Evolutionary conservation across 179 eudicot genomes (phyloP).

Genomic region (Silene vulgaris): DNA sequence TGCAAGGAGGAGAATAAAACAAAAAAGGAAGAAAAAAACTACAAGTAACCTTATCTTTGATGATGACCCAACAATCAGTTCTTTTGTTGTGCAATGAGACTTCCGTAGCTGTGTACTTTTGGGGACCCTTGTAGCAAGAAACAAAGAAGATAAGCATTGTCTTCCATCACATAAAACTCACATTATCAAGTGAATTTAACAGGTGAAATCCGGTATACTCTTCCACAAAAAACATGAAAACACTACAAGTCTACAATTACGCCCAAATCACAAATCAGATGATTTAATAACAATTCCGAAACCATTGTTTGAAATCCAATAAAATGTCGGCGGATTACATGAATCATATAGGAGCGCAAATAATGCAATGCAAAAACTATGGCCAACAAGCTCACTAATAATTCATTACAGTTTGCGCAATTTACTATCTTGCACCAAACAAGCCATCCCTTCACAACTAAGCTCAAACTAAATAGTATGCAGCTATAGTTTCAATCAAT

Average conservation of each 20-base stretch:
- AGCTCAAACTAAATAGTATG: too few species aligned
- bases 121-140: conserved; percentile 35
- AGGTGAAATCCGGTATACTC: neutral
- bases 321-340: too few species aligned
- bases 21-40: too few species aligned
- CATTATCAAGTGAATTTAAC: neutral
- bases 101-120: conserved; percentile 59
- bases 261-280: neutral
- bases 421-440: too few species aligned
- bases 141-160: conserved; percentile 4
- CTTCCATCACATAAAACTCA: neutral
- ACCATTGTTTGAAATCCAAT: neutral
- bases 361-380: too few species aligned
- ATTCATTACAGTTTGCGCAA: too few species aligned
- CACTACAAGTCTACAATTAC: neutral
- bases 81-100: conserved; percentile 72
- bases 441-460: too few species aligned
- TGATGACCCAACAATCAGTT: conserved; percentile 95
- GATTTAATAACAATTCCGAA: neutral
- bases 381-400: too few species aligned
- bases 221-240: neutral
- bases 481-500: too few species aligned
- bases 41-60: conserved; percentile 70
- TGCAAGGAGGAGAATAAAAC: neutral
- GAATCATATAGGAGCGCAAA: too few species aligned